phyloP scores from a whole-genome alignment of 192 early-diverging fungal species.

The Backusella westeae region DNA sequence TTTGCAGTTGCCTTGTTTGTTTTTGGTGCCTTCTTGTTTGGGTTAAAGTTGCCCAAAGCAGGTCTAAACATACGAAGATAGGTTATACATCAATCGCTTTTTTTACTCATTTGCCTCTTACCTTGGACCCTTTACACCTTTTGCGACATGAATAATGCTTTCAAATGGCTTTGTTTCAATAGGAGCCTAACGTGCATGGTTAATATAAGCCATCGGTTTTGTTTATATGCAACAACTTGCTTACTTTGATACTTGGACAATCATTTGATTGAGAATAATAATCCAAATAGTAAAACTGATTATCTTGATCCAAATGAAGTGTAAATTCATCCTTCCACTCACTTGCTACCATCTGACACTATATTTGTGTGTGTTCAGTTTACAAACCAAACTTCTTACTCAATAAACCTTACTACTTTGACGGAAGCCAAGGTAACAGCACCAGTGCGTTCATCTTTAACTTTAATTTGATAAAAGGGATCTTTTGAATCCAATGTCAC shows the following conservation, averaged over 20 bases:
- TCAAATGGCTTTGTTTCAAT: slow-evolving; percentile 15
- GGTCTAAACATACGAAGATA: slow-evolving; percentile 7
- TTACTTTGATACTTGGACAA: slow-evolving; percentile 22
- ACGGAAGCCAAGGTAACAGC: background rate
- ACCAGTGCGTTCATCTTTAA: slow-evolving; percentile 23
- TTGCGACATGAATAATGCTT: slow-evolving; percentile 2
- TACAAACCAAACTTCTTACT: background rate
- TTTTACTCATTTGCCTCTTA: background rate
- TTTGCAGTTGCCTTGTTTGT: background rate
- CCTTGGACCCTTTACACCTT: slow-evolving; percentile 7
- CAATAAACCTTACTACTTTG: slow-evolving; percentile 8
- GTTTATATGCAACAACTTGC: background rate
- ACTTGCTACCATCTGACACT: slow-evolving; percentile 32
- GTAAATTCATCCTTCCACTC: slow-evolving; percentile 23
- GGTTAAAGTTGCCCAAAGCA: slow-evolving; percentile 13
- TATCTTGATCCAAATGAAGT: slow-evolving; percentile 22
- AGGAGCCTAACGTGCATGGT: background rate
- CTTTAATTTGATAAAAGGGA: slow-evolving; percentile 28
- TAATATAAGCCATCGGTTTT: background rate
- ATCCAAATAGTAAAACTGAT: slow-evolving; percentile 23
- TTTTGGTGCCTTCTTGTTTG: background rate
- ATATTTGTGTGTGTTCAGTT: background rate
- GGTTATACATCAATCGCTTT: background rate
- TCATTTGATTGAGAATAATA: slow-evolving; percentile 23
- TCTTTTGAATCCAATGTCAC: background rate